Conservation (phyloP, 345 rosid species). For the Geranium rotundifolium region DNA sequence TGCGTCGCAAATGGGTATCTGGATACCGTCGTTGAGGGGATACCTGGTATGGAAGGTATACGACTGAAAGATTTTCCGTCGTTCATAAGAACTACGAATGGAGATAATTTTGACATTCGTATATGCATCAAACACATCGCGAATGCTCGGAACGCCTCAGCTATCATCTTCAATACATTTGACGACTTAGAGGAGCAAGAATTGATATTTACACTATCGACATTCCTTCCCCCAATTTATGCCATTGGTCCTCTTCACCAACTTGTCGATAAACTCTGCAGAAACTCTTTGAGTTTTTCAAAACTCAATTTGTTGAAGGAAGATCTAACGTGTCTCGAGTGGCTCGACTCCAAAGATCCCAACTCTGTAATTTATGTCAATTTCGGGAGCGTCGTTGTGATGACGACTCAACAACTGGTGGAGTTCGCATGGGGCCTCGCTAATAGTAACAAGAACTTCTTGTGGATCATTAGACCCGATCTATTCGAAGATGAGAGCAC, state of each 20-base stretch:
- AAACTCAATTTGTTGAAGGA: not conserved
- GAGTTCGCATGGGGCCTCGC: conserved; percentile 19
- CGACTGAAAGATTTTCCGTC: not conserved
- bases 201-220: not conserved
- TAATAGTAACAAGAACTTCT: conserved; percentile 25
- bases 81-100: not conserved
- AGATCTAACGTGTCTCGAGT: conserved; percentile 3
- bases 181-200: not conserved
- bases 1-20: not conserved
- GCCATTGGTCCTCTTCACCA: not conserved
- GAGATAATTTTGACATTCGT: not conserved
- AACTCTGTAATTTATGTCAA: conserved; percentile 8
- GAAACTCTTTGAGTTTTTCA: not conserved
- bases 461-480: conserved; percentile 34
- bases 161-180: not conserved
- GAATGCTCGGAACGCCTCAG: not conserved
- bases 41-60: too few species aligned
- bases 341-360: conserved; percentile 6
- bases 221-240: not conserved
- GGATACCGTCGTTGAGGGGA: too few species aligned
- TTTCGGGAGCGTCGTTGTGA: conserved; percentile 6
- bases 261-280: not conserved
- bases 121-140: not conserved
- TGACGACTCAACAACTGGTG: not conserved
- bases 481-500: conserved; percentile 1